Evolutionary conservation across 495 filamentous ascomycete species (phyloP), one percentile per base, ranked within the genome.

Genomic region (Venustampulla echinocandica): DNA sequence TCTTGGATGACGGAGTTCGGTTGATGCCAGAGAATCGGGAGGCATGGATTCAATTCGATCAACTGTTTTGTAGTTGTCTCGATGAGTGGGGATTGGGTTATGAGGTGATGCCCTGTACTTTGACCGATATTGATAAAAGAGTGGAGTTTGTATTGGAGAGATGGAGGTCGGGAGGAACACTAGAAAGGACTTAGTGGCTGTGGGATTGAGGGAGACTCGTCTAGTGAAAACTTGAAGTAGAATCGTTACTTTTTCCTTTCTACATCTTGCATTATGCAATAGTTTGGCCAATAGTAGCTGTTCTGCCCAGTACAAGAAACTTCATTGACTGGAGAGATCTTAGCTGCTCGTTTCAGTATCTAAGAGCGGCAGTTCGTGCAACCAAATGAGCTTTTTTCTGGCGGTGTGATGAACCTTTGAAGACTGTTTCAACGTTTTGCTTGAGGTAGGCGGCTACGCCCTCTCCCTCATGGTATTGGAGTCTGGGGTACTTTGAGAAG

Each of bases 1-100:
- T 76, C 10, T 46, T 53, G 3, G 66, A 75, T 52, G 74, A 75
- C 32, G 74, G 74, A 1, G 62, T 71, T 21, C 54, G 74, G 44
- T 44, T 75, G 48, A 77, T 74, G 72, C 70, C 72, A 5, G 39
- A 54, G 18, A 58, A 62, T 38, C 11, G 32, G 1, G 47, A 56
- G 9, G 67, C 70, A 13, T 75, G 72, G 70, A 38, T 47, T 19
- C 43, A 52, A 2, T 48, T 69, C 14, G 61, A 76, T 41, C 35
- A 19, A 0, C 15, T 52, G 21, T 64, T 63, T 36, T 62, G 61
- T 42, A 41, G 17, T 9, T 42, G 57, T 49, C 40, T 67, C 25
- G 43, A 33, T 10, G 34, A 52, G 10, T 40, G 28, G 18, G 56
- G 51, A 2, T 27, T 67, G 35, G 18, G 17, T n/a, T 62, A 56